Evolutionary conservation across 495 filamentous ascomycete genomes (phyloP), one percentile per base, ranked within the genome.

Genomic region (Penicillium cinerascens): DNA sequence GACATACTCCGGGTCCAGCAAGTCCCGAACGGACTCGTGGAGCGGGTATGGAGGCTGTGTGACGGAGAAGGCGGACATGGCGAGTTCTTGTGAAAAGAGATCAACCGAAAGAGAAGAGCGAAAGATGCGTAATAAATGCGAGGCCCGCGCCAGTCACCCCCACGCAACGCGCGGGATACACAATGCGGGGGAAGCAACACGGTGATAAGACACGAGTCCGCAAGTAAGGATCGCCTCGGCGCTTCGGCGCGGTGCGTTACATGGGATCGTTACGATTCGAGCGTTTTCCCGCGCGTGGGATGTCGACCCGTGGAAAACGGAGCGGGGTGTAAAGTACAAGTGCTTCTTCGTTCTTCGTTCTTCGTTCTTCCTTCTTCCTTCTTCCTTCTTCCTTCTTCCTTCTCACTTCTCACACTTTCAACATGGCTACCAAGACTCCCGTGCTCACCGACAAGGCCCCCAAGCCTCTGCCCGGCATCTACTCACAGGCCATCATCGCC

Each of bases 401-500:
- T 33, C 13, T 1, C 29, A 33, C 13, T 13, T 37, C 15, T 46
- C 2, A 6, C 8, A 7, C 17, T 0, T 6, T 16, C 27, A 18
- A 9, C 20, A 21, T 35, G 1, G 5, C 44, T 20, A 17, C 65
- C 40, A 68, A 68, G 59, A 65, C 49, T 16, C 45, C 69, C 26
- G 38, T 82, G 47, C 66, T 70, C 22, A 82, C 79, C 38, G 60
- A 67, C 29, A 77, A 82, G 47, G 75, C 80, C 16, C 80, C 79
- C 44, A 67, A 69, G 60, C 80, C 80, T n/a, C 61, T 80, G 39
- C 78, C 78, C 0, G 58, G 60, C 2, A 77, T 78, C 52, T 77
- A 81, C 58, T 78, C 75, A 20, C 80, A 84, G 55, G 79, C 75
- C 20, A 76, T 84, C 54, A 73, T 79, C 54, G 74, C 74, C 65